A percentile compares a stretch with the other conserved stretches of the same genome.
phyloP scores from a whole-genome alignment of 2,329 filamentous ascomycete species.

The Arthrobotrys sinensis region DNA sequence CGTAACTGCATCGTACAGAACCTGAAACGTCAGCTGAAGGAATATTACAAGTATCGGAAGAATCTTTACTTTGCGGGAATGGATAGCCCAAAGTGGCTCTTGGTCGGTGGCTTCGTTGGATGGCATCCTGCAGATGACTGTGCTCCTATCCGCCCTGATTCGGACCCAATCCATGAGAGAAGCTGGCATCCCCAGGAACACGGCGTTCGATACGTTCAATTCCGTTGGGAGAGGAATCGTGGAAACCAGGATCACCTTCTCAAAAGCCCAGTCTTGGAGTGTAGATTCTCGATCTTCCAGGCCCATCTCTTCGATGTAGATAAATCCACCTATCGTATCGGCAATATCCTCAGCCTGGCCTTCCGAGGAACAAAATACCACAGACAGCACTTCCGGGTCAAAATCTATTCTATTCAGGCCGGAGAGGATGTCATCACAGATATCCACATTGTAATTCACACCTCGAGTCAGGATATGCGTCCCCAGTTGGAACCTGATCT shows the following conservation, averaged over 20 bases:
- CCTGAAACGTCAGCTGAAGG: neutral
- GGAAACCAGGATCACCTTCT: neutral
- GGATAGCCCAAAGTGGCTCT: neutral
- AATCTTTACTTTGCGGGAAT: neutral
- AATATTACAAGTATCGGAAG: neutral
- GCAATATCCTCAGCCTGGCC: neutral
- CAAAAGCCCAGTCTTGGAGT: neutral
- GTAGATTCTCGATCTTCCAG: too few relatives aligned
- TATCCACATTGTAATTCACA: too few relatives aligned
- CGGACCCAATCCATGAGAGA: neutral
- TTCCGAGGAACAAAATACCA: neutral
- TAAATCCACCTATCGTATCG: neutral
- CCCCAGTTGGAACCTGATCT: too few relatives aligned
- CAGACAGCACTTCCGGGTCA: too few relatives aligned
- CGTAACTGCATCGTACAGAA: neutral
- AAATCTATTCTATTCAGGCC: too few relatives aligned
- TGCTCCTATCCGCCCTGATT: neutral
- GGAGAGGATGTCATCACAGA: too few relatives aligned
- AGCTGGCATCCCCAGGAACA: neutral
- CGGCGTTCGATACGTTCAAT: neutral
- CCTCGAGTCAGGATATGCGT: too few relatives aligned
- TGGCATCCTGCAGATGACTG: neutral
- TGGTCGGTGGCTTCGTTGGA: neutral
- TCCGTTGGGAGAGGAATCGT: neutral
- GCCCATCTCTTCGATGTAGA: too few relatives aligned